phyloP scores from a whole-genome alignment of 2,329 filamentous ascomycete species.

The Dissoconium aciculare region DNA sequence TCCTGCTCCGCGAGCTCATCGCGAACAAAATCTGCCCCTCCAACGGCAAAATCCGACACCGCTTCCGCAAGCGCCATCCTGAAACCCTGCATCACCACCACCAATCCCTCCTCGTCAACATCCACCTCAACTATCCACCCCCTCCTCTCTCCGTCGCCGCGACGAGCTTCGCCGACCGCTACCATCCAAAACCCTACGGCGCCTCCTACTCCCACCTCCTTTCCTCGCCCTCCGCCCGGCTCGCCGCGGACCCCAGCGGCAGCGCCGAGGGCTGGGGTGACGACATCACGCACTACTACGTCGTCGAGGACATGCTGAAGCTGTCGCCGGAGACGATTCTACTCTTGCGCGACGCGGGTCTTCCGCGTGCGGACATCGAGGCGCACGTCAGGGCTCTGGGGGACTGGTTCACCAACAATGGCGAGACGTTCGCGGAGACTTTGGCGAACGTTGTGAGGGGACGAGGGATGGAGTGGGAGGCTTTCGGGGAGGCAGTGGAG shows the following conservation, averaged over 20 bases:
- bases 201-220: conserved; percentile 31
- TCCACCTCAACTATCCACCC: conserved; percentile 23
- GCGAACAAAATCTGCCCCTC: conserved; percentile 46
- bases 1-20: conserved; percentile 41
- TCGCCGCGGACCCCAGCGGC: conserved; percentile 36
- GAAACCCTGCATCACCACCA: conserved; percentile 35
- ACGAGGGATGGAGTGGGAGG: conserved; percentile 37
- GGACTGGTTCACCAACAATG: conserved; percentile 49
- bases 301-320: conserved; percentile 51
- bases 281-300: conserved; percentile 48
- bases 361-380: conserved; percentile 43
- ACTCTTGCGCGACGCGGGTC: conserved; percentile 41
- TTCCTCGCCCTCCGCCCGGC: no score
- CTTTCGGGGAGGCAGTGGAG: conserved; percentile 51
- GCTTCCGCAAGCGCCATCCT: conserved; percentile 42
- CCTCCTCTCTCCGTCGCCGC: conserved; percentile 15
- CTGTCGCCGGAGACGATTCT: conserved; percentile 45
- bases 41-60: conserved; percentile 44
- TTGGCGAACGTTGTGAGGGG: conserved; percentile 42
- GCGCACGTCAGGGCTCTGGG: conserved; percentile 37
- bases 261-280: conserved; percentile 50
- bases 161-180: no score
- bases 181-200: no score
- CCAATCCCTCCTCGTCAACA: conserved; percentile 38
- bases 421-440: conserved; percentile 47